A percentile compares a stretch with the other conserved stretches of the same genome.
Conservation (phyloP, 1,139 yeast genomes). For the Zygotorulaspora mrakii region DNA sequence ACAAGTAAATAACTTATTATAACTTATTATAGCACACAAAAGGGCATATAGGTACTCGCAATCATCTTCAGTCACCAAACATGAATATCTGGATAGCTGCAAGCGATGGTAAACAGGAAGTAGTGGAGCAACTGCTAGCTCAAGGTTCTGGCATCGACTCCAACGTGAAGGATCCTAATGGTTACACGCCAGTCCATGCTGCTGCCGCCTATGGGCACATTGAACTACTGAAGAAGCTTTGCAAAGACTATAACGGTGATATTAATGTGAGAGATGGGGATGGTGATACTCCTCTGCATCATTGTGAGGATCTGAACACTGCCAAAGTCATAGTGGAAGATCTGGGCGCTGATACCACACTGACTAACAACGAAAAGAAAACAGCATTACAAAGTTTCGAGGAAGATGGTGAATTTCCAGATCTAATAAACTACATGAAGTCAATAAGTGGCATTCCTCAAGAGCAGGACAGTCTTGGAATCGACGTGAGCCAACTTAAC, state of each 20-base stretch:
- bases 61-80: background rate
- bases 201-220: slow-evolving; percentile 89
- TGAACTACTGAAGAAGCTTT: slow-evolving; percentile 58
- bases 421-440: slow-evolving; percentile 61
- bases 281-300: slow-evolving; percentile 95
- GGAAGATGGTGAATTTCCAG: slow-evolving; percentile 85
- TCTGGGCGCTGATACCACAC: slow-evolving; percentile 58
- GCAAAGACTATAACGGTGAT: slow-evolving; percentile 62
- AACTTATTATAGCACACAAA: too few species aligned
- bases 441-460: slow-evolving; percentile 42
- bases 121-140: slow-evolving; percentile 53
- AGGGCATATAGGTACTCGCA: too few species aligned
- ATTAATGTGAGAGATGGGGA: slow-evolving; percentile 78
- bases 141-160: slow-evolving; percentile 53
- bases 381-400: slow-evolving; percentile 66
- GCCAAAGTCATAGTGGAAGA: slow-evolving; percentile 67
- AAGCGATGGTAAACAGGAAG: slow-evolving; percentile 66
- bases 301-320: slow-evolving; percentile 65
- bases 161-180: slow-evolving; percentile 80
- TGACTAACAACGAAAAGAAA: slow-evolving; percentile 67
- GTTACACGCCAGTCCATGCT: slow-evolving; percentile 94
- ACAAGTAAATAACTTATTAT: too few species aligned
- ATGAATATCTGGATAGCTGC: slow-evolving; percentile 93
- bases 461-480: slow-evolving; percentile 40
- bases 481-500: slow-evolving; percentile 44